Conservation (phyloP, 768 basidiomycete species). For the Mycena venus region DNA sequence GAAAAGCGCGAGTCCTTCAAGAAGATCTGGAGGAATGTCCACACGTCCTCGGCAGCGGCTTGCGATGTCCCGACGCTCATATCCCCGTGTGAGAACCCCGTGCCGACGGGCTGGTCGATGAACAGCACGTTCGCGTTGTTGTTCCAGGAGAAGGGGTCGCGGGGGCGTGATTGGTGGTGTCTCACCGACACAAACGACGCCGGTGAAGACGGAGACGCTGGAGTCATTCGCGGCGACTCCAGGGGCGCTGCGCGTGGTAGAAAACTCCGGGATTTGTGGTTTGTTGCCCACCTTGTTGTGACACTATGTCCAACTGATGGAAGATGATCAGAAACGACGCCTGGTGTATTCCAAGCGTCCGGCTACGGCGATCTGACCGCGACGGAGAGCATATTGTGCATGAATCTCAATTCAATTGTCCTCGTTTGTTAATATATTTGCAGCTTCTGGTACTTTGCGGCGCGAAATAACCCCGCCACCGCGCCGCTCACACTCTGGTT, state of each 20-base stretch:
- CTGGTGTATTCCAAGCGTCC: slow-evolving; percentile 54
- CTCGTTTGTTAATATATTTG: neutral
- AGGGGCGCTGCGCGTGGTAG: slow-evolving; percentile 9
- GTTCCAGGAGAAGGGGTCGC: slow-evolving; percentile 66
- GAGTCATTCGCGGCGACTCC: slow-evolving; percentile 32
- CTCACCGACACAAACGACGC: neutral
- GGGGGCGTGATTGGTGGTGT: neutral
- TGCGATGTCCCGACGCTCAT: slow-evolving; percentile 64
- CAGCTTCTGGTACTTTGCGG: slow-evolving; percentile 63
- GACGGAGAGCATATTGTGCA: slow-evolving; percentile 54
- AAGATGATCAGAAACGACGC: slow-evolving; percentile 22
- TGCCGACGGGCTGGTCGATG: slow-evolving; percentile 77
- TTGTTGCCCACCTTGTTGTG: neutral
- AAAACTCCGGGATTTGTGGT: slow-evolving; percentile 27
- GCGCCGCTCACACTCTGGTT: slow-evolving; percentile 59
- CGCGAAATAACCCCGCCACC: slow-evolving; percentile 52
- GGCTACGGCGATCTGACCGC: slow-evolving; percentile 59
- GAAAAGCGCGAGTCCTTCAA: slow-evolving; percentile 67
- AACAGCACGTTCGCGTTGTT: slow-evolving; percentile 68
- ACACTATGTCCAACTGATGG: neutral
- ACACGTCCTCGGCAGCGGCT: slow-evolving; percentile 68
- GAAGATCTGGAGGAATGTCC: slow-evolving; percentile 76
- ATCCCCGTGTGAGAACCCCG: slow-evolving; percentile 73
- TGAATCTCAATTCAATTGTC: neutral
- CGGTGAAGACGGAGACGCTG: neutral